Evolutionary conservation across 305 asterid species (phyloP).

Genomic region (Fraxinus greggii): DNA sequence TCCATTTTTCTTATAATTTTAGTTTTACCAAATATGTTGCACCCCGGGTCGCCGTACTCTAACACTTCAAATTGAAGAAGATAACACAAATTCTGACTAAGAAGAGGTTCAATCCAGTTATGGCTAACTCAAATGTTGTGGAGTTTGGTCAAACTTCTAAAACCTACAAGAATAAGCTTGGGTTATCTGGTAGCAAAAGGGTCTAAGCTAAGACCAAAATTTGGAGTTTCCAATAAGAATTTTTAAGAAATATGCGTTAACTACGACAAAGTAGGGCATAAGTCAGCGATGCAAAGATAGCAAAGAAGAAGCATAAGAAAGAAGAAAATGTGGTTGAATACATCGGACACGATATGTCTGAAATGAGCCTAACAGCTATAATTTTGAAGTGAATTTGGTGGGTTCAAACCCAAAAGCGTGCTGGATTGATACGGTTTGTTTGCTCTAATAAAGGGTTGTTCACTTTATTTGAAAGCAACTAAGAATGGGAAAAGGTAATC

Average conservation of each 20-base stretch:
- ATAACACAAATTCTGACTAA: background rate
- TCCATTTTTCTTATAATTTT: background rate
- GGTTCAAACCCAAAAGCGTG: background rate
- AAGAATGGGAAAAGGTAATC: background rate
- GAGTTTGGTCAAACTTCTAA: background rate
- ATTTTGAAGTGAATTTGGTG: background rate
- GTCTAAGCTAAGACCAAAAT: background rate
- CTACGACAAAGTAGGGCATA: background rate
- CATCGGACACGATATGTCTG: background rate
- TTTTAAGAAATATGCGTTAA: background rate
- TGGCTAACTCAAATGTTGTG: background rate
- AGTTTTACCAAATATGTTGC: background rate
- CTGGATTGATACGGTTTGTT: background rate
- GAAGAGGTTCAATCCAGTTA: background rate
- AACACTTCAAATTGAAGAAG: background rate
- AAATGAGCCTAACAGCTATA: background rate
- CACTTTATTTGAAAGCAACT: background rate
- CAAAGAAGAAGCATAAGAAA: background rate
- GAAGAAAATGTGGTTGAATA: background rate
- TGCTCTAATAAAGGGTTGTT: background rate
- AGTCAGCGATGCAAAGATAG: background rate
- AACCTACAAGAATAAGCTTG: background rate
- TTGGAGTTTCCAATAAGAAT: background rate
- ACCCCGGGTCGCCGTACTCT: background rate
- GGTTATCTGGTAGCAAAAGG: background rate